Base-by-base conservation (phyloP, 345 rosid species). In the Gossypium thurberi region DNA sequence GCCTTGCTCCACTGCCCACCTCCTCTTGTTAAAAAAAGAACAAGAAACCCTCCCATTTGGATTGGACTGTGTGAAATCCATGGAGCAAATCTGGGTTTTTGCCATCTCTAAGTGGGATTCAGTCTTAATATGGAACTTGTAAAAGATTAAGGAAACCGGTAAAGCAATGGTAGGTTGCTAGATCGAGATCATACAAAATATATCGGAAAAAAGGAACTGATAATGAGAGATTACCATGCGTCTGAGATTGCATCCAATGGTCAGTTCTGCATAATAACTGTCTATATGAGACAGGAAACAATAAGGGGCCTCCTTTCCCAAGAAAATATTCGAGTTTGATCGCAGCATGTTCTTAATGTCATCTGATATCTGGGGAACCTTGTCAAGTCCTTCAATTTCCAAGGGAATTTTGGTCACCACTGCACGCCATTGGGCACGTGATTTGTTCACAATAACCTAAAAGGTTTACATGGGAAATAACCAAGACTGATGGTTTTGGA, bases 371-470 rank as follows among this genome's bases (percentile, higher is more conserved):
- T 80, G 72, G 52, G 92, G 91, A 78, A 95, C 83, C 84, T 85
- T 88, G 64, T 92, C 90, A 74, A 87, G 48, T 77, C 87, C 90
- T 80, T 87, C 91, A 70, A 84, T 70, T 44, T 78, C 85, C 66
- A 95, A 13, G 51, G 97, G 97, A 75, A 92, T 82, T 80, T 84
- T 88, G 51, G 87, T 77, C 63, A 84, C 79, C 77, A 92, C 70
- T 8, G 90, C 88, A 79, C 90, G 92, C 87, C 92, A 91, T 70
- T 82, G 75, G 46, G 96, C 99, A 26, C 98, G 94, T 15, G 99
- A 92, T 81, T 92, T 90, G 46, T 95, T 95, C 76, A 89, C 89
- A 69, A 95, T 95, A 60, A 87, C 94, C 99, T 95, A 71, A 69
- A 70, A 65, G 57, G 47, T 33, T 69, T 72, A 72, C 68, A 57